Percentiles rank a stretch among this genome's conserved stretches.
Conservation (phyloP, 805 yeast genomes). For the Wickerhamiella azyma region DNA sequence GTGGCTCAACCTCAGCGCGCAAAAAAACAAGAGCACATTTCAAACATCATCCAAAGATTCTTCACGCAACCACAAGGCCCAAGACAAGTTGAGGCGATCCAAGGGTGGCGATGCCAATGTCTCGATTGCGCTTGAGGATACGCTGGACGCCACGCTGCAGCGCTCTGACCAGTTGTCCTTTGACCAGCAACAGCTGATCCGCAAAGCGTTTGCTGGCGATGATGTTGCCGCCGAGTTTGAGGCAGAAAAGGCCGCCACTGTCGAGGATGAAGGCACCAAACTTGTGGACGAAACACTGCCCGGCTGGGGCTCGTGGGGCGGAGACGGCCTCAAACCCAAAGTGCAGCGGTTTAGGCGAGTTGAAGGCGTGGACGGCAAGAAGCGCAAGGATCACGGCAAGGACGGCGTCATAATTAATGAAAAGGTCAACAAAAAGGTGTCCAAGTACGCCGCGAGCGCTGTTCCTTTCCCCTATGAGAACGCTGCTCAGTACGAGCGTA, state of each 20-base stretch:
- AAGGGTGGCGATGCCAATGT: slow-evolving; percentile 20
- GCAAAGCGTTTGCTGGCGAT: slow-evolving; percentile 95
- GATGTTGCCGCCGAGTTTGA: slow-evolving; percentile 76
- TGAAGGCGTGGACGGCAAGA: slow-evolving; percentile 62
- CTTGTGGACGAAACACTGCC: slow-evolving; percentile 78
- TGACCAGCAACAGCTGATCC: slow-evolving; percentile 46
- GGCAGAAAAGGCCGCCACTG: slow-evolving; percentile 53
- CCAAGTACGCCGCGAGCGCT: slow-evolving; percentile 73
- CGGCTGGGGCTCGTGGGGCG: slow-evolving; percentile 99
- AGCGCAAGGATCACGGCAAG: slow-evolving; percentile 64
- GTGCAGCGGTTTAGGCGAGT: slow-evolving; percentile 56
- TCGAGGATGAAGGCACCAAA: slow-evolving; percentile 71
- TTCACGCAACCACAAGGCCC: slow-evolving; percentile 1
- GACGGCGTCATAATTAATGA: slow-evolving; percentile 84
- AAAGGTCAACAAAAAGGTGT: slow-evolving; percentile 64
- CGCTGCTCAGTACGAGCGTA: slow-evolving; percentile 86
- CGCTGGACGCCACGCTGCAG: slow-evolving; percentile 15
- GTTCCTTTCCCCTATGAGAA: slow-evolving; percentile 94
- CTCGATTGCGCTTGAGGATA: slow-evolving; percentile 14
- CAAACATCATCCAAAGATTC: slow-evolving; percentile 33
- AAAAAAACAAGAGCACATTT: slow-evolving; percentile 35
- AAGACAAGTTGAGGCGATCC: slow-evolving; percentile 24
- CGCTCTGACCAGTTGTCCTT: slow-evolving; percentile 20
- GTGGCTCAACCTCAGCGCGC: slow-evolving; percentile 25
- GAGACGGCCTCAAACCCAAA: slow-evolving; percentile 38